Evolutionary conservation across 2,329 filamentous ascomycete genomes (phyloP).

Genomic region (Aspergillus udagawae): DNA sequence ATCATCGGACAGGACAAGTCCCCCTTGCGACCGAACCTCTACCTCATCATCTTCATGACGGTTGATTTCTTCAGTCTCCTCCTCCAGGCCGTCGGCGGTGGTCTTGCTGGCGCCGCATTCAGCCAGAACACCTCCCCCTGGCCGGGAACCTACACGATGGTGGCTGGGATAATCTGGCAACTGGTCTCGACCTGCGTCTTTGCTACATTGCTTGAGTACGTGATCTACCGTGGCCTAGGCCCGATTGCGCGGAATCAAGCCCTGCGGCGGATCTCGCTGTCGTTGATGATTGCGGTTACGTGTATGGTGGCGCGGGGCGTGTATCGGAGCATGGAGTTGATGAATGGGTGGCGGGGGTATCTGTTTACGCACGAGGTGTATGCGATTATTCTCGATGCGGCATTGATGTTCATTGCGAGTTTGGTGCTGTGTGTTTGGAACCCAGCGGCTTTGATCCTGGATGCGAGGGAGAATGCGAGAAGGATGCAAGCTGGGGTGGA

Average conservation of each 20-base stretch:
- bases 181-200: conserved; percentile 41
- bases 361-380: conserved; percentile 26
- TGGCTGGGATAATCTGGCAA: conserved; percentile 50
- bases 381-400: conserved; percentile 28
- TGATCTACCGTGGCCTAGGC: neutral
- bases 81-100: conserved; percentile 50
- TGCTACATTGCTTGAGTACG: neutral
- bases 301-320: conserved; percentile 40
- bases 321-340: conserved; percentile 42
- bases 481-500: too few species aligned
- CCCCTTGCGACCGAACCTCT: conserved; percentile 30
- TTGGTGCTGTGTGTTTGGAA: neutral
- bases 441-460: neutral
- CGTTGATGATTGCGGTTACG: conserved; percentile 24
- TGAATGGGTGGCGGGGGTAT: conserved; percentile 38
- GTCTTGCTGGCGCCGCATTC: conserved; percentile 35
- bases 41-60: conserved; percentile 41
- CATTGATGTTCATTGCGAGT: conserved; percentile 23
- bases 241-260: conserved; percentile 39
- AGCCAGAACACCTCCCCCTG: neutral
- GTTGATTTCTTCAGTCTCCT: conserved; percentile 41
- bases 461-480: neutral
- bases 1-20: conserved; percentile 21
- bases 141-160: conserved; percentile 39
- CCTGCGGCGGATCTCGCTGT: conserved; percentile 27